Percentiles rank a stretch among this genome's conserved stretches.
Conservation (phyloP, 345 rosid genomes). For the sweet orange (Citrus sinensis) region DVS_A1.0 CM039162.1:10200001-10200500, state of each 20-base stretch:
- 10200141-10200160: slow-evolving; percentile 15
- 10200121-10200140: slow-evolving; percentile 27
- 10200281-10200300: too few species aligned
- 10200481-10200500: neutral
- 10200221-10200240: too few species aligned
- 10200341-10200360: too few species aligned
- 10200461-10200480: too few species aligned
- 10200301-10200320: too few species aligned
- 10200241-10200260: too few species aligned
- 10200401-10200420: neutral
- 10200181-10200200: slow-evolving; percentile 12
- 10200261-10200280: too few species aligned
- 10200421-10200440: neutral
- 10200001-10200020: neutral
- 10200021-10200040: neutral
- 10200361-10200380: too few species aligned
- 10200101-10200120: neutral
- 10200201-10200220: neutral
- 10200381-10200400: too few species aligned
- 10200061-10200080: neutral
- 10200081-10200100: slow-evolving; percentile 4
- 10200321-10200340: too few species aligned
- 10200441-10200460: neutral
- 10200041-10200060: neutral
- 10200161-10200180: slow-evolving; percentile 17